Conservation (phyloP, 2,329 filamentous ascomycete species). For the Gaeumannomyces sp. region DNA sequence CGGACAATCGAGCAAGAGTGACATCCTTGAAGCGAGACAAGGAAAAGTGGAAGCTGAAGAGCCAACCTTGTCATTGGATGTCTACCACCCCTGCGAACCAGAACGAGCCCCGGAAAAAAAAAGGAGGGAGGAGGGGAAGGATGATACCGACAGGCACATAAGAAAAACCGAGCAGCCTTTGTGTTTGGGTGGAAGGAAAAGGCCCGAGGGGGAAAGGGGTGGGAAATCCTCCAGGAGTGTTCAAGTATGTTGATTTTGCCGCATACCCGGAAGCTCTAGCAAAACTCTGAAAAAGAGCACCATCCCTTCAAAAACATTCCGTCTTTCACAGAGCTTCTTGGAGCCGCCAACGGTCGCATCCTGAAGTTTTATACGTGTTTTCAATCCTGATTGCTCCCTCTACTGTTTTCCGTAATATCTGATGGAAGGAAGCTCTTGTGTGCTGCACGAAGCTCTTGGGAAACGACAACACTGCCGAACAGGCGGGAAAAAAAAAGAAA, state of each 20-base stretch:
- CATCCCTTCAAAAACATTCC: not conserved
- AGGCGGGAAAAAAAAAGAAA: not conserved
- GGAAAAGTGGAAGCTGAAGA: not conserved
- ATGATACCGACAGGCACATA: not conserved
- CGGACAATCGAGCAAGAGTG: not conserved
- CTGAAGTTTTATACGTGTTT: not conserved
- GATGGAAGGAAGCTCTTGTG: not conserved
- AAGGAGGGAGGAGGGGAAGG: not conserved
- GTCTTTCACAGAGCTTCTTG: not conserved
- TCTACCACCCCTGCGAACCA: not conserved
- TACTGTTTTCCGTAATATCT: not conserved
- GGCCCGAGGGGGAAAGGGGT: too few species aligned
- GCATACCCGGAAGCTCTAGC: not conserved
- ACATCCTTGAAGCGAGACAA: not conserved
- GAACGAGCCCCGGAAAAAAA: not conserved
- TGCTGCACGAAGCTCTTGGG: conserved; percentile 1
- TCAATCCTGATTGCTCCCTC: not conserved
- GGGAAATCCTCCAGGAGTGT: not conserved
- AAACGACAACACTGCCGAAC: not conserved
- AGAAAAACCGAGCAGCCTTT: not conserved
- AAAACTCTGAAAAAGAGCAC: not conserved
- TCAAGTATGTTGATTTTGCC: not conserved
- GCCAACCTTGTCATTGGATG: not conserved
- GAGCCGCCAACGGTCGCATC: not conserved
- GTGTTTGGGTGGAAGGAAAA: not conserved